Conservation (phyloP, 1,284 basidiomycete genomes). For the Pseudozyma sp. region DNA sequence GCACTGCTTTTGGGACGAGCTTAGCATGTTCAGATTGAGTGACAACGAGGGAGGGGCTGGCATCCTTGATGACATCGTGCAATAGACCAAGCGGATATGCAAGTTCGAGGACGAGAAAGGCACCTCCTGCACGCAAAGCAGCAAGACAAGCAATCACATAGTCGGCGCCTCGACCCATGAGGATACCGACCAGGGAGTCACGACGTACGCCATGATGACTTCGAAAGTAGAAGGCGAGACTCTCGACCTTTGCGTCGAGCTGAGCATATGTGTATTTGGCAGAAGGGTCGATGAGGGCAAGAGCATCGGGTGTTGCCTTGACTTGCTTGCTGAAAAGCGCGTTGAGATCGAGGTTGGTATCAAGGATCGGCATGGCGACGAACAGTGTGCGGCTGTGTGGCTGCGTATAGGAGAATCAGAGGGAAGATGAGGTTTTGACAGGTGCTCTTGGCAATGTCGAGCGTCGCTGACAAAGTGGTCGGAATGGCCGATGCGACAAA, state of each 20-base stretch:
- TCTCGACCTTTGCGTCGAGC: conserved; percentile 56
- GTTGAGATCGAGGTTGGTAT: conserved; percentile 47
- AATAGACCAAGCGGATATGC: conserved; percentile 65
- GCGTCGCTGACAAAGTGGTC: not conserved
- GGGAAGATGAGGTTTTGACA: conserved; percentile 5
- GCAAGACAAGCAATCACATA: conserved; percentile 67
- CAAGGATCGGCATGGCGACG: conserved; percentile 42
- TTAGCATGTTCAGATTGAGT: conserved; percentile 60
- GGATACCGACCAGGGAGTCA: conserved; percentile 63
- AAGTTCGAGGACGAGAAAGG: conserved; percentile 68
- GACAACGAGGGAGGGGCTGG: conserved; percentile 62
- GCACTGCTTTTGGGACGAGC: conserved; percentile 40
- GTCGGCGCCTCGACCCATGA: conserved; percentile 63
- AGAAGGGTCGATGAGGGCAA: conserved; percentile 47
- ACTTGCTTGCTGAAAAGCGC: conserved; percentile 56
- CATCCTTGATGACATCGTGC: conserved; percentile 65
- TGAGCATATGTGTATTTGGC: conserved; percentile 60
- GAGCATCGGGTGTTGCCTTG: conserved; percentile 43
- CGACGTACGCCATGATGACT: conserved; percentile 49
- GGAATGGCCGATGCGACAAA: not conserved
- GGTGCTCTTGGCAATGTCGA: not conserved
- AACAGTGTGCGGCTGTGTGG: not conserved
- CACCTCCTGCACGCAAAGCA: conserved; percentile 66
- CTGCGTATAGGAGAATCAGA: not conserved
- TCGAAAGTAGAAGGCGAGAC: conserved; percentile 53